Conservation (phyloP, 2,329 filamentous ascomycete genomes). For the Ceratocystis harringtonii region DNA sequence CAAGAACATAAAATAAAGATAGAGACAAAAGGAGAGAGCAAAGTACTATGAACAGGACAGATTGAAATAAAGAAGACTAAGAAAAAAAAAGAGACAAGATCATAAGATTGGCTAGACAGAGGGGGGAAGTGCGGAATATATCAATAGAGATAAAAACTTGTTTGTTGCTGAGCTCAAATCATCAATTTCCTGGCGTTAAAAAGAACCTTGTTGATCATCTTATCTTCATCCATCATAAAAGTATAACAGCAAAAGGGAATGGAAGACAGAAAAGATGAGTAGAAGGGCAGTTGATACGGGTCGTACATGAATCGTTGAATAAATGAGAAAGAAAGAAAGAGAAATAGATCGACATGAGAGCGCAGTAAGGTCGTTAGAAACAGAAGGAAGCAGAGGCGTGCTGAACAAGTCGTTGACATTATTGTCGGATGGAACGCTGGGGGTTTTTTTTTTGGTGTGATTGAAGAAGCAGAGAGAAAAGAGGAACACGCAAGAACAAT, state of each 20-base stretch:
- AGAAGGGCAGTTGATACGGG: neutral
- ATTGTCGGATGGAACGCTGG: conserved; percentile 23
- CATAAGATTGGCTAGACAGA: neutral
- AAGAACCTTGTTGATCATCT: neutral
- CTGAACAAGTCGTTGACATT: conserved; percentile 23
- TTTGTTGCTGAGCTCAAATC: neutral
- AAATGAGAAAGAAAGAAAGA: conserved; percentile 22
- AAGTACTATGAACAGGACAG: neutral
- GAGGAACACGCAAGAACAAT: conserved; percentile 12
- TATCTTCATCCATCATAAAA: conserved; percentile 5
- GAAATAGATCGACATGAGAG: conserved; percentile 16
- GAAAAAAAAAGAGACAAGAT: neutral
- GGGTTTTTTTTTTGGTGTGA: neutral
- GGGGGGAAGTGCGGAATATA: neutral
- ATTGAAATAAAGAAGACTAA: neutral
- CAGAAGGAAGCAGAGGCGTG: conserved; percentile 3
- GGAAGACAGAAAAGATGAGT: neutral
- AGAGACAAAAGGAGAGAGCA: neutral
- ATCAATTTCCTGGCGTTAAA: conserved; percentile 1
- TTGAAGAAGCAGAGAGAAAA: conserved; percentile 18
- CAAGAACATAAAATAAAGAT: neutral
- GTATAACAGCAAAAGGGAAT: neutral
- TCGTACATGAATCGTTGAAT: conserved; percentile 13
- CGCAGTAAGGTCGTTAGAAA: neutral
- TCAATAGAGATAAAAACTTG: neutral